Conservation (phyloP, 768 basidiomycete species). For the Auricularia cornea region DNA sequence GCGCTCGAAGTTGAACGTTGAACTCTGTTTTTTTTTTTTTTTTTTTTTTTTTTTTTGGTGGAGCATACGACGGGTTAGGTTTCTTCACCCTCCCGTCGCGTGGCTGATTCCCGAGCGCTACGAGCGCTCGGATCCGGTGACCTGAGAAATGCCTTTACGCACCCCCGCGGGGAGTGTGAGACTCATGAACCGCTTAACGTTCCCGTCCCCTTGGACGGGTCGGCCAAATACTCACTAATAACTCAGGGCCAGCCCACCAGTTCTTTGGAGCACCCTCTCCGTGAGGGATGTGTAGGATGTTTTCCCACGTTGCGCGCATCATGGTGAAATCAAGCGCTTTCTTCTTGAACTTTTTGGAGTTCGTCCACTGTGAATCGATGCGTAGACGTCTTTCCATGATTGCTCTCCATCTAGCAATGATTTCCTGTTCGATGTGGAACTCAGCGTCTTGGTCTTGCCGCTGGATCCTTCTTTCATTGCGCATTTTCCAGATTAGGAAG, state of each 20-base stretch:
- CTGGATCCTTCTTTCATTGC: neutral
- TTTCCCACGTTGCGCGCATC: neutral
- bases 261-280: neutral
- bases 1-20: too few relatives aligned
- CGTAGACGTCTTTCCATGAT: neutral
- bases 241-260: neutral
- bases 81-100: too few relatives aligned
- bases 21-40: too few relatives aligned
- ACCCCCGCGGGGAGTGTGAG: neutral
- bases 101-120: too few relatives aligned
- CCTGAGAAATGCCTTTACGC: neutral
- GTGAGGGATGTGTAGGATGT: neutral
- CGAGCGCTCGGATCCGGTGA: too few relatives aligned
- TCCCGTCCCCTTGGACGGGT: neutral
- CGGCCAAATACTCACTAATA: neutral
- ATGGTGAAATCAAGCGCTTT: neutral
- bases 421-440: neutral
- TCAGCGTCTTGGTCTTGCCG: neutral
- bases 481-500: neutral
- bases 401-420: neutral
- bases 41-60: too few relatives aligned
- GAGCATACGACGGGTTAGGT: too few relatives aligned
- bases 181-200: neutral
- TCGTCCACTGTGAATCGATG: neutral
- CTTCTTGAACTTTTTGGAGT: neutral